These are phyloP conservation scores for Rosa multiflora DNA, from an alignment of 306 rosid genomes.

Conservation along the genomic window DNA sequence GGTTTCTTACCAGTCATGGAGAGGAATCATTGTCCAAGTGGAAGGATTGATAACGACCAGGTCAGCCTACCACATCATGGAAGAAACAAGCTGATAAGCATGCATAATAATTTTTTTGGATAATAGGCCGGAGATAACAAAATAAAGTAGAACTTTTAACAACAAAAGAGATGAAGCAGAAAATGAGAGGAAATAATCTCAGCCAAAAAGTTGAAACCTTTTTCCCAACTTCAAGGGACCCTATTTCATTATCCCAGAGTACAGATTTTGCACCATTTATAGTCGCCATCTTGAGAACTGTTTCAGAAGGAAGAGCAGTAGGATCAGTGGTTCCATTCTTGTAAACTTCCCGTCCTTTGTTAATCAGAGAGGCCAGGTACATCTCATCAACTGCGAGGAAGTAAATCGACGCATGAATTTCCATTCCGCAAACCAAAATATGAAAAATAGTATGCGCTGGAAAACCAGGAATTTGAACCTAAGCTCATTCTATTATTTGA, in stretches of 20 bases:
- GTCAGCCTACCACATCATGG: constrained; percentile 61
- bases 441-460: constrained; percentile 3
- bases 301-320: constrained; percentile 73
- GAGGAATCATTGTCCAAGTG: constrained; percentile 74
- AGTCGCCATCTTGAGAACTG: constrained; percentile 66
- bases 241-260: constrained; percentile 77
- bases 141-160: neutral
- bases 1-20: constrained; percentile 66
- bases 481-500: constrained; percentile 94
- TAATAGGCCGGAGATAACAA: neutral
- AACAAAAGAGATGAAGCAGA: constrained; percentile 17
- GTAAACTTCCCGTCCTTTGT: constrained; percentile 75
- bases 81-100: constrained; percentile 33
- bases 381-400: constrained; percentile 80
- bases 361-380: constrained; percentile 85
- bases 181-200: constrained; percentile 10
- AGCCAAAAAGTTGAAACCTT: constrained; percentile 49
- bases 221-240: constrained; percentile 90
- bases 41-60: constrained; percentile 74
- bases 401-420: constrained; percentile 26
- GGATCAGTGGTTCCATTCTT: constrained; percentile 68
- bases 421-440: neutral
- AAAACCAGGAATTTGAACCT: constrained; percentile 35
- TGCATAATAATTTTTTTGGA: neutral
- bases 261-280: constrained; percentile 78